These are phyloP conservation scores for Neurospora terricola DNA, from an alignment of 495 filamentous ascomycete species.

Conservation along the genomic window DNA sequence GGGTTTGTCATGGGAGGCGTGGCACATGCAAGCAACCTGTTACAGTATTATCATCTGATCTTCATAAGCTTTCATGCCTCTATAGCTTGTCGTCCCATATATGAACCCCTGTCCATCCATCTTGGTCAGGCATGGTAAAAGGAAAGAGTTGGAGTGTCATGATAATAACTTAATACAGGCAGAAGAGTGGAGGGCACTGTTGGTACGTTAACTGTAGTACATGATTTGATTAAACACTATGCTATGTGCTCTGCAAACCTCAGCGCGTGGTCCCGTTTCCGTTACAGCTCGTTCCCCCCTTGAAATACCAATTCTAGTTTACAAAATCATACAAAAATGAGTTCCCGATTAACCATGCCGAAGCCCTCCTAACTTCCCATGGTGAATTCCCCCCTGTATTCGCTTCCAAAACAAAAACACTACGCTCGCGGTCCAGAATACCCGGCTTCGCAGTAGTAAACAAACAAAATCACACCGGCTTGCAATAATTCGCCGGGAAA, in stretches of 20 bases:
- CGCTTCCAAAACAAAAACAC: not conserved
- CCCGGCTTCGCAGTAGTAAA: not conserved
- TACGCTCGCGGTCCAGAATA: not conserved
- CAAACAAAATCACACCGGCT: constrained; percentile 6
- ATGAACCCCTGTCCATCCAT: not conserved
- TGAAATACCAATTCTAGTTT: not conserved
- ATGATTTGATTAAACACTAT: not conserved
- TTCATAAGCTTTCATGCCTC: not conserved
- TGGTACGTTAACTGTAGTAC: not conserved
- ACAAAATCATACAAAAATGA: not conserved
- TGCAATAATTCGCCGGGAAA: constrained; percentile 90
- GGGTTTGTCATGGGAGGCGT: not conserved
- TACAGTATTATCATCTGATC: not conserved
- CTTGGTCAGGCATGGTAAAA: too few species aligned
- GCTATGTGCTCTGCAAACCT: not conserved
- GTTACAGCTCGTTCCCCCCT: not conserved
- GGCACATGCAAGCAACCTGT: not conserved
- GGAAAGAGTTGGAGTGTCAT: too few species aligned
- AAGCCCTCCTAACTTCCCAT: not conserved
- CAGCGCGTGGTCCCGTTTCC: not conserved
- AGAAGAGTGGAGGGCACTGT: too few species aligned
- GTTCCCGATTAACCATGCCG: not conserved
- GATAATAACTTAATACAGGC: too few species aligned
- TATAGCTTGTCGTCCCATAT: not conserved
- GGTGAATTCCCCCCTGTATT: not conserved